Evolutionary conservation across 768 basidiomycete genomes (phyloP).

Genomic region (Clitopilus passeckerianus): DNA sequence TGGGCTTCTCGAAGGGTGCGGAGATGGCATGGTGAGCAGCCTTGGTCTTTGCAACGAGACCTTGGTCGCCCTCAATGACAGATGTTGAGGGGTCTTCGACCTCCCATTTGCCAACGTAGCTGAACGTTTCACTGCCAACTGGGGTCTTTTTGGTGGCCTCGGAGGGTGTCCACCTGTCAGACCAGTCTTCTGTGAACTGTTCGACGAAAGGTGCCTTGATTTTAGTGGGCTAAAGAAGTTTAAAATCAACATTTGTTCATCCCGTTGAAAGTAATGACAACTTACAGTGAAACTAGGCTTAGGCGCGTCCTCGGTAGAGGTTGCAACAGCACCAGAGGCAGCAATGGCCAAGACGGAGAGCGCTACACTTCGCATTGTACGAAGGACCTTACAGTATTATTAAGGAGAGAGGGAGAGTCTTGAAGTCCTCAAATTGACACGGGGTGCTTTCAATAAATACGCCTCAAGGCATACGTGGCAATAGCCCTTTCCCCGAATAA

Average conservation of each 20-base stretch:
- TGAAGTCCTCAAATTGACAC: constrained; percentile 12
- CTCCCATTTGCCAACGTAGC: constrained; percentile 95
- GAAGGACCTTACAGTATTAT: constrained; percentile 51
- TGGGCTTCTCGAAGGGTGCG: constrained; percentile 72
- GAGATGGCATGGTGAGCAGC: constrained; percentile 99
- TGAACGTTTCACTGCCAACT: constrained; percentile 92
- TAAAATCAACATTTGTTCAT: constrained; percentile 9
- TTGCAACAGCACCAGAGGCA: constrained; percentile 58
- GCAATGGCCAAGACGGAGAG: constrained; percentile 71
- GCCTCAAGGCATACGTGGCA: constrained; percentile 37
- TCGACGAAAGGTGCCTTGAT: constrained; percentile 91
- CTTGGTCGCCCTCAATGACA: constrained; percentile 81
- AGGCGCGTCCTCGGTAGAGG: constrained; percentile 42
- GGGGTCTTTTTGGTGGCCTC: constrained; percentile 98
- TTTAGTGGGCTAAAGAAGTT: constrained; percentile 53
- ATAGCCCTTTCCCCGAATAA: constrained; percentile 27
- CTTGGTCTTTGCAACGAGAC: constrained; percentile 93
- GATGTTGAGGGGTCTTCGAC: constrained; percentile 83
- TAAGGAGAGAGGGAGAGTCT: constrained; percentile 28
- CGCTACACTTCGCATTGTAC: constrained; percentile 86
- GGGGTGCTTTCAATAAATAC: constrained; percentile 30
- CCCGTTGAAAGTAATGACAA: constrained; percentile 9
- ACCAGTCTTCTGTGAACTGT: constrained; percentile 92
- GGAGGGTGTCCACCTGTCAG: constrained; percentile 91
- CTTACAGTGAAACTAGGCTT: constrained; percentile 69